A percentile compares a stretch with the other conserved stretches of the same genome.
phyloP scores from a whole-genome alignment of 495 filamentous ascomycete species.

The Chaetomidium leptoderma region DNA sequence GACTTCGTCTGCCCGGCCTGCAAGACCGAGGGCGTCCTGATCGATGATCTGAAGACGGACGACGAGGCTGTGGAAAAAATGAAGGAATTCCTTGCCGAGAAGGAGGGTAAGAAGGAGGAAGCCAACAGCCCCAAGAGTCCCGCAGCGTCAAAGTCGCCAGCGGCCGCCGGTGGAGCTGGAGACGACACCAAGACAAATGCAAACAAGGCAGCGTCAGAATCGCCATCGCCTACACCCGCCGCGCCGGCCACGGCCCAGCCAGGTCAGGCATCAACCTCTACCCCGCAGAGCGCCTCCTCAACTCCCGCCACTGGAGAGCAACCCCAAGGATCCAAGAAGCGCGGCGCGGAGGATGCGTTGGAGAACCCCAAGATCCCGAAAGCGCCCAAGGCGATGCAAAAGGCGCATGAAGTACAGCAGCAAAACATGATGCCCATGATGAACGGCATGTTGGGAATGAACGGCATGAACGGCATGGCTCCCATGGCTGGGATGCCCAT shows the following conservation, averaged over 20 bases:
- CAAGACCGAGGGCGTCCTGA: slow-evolving; percentile 79
- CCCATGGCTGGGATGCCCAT: slow-evolving; percentile 24
- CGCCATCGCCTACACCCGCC: slow-evolving; percentile 33
- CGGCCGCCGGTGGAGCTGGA: slow-evolving; percentile 21
- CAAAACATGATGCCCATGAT: slow-evolving; percentile 39
- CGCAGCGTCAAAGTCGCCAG: slow-evolving; percentile 30
- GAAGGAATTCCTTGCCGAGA: slow-evolving; percentile 69
- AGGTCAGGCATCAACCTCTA: slow-evolving; percentile 7
- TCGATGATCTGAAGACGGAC: slow-evolving; percentile 84
- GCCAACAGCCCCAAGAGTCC: slow-evolving; percentile 36
- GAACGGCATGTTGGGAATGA: slow-evolving; percentile 37
- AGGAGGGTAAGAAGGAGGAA: slow-evolving; percentile 52
- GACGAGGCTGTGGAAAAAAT: slow-evolving; percentile 72
- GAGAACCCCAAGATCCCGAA: slow-evolving; percentile 63
- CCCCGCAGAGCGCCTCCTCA: slow-evolving; percentile 22
- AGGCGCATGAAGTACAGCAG: slow-evolving; percentile 37
- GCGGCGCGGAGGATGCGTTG: slow-evolving; percentile 70
- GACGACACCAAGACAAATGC: slow-evolving; percentile 22
- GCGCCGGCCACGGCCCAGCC: slow-evolving; percentile 16
- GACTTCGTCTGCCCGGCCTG: slow-evolving; percentile 94
- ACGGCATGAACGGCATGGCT: slow-evolving; percentile 35
- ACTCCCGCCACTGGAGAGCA: slow-evolving; percentile 38
- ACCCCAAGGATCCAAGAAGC: slow-evolving; percentile 60
- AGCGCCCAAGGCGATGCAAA: slow-evolving; percentile 56
- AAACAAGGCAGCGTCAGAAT: slow-evolving; percentile 34